Evolutionary conservation across 805 yeast genomes (phyloP).

Genomic region (Monosporozyma solicola): DNA sequence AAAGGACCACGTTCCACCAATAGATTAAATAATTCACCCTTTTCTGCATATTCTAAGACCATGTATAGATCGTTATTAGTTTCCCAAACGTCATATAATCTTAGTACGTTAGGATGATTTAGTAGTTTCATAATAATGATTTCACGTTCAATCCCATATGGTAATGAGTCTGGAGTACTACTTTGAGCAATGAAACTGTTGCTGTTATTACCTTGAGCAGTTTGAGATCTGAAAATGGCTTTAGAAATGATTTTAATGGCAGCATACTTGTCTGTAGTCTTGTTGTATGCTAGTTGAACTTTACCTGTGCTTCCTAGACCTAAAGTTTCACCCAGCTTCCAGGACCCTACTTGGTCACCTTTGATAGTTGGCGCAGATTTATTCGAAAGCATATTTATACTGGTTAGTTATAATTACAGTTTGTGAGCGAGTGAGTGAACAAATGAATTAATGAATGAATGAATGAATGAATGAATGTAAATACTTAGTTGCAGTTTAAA

Average conservation of each 20-base stretch:
- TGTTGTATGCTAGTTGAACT: constrained; percentile 84
- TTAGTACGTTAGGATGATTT: constrained; percentile 69
- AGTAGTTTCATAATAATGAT: constrained; percentile 77
- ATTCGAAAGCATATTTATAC: constrained; percentile 4
- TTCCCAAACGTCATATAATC: constrained; percentile 81
- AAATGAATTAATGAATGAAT: not conserved
- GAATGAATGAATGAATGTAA: not conserved
- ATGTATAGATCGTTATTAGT: constrained; percentile 73
- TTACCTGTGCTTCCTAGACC: constrained; percentile 97
- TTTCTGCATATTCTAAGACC: constrained; percentile 91
- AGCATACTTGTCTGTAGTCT: constrained; percentile 77
- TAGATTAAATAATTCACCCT: constrained; percentile 92
- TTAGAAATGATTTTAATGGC: constrained; percentile 96
- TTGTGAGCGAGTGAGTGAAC: no score
- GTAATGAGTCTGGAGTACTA: constrained; percentile 46
- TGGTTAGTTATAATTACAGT: not conserved
- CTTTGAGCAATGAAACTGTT: constrained; percentile 13
- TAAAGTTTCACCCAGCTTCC: constrained; percentile 90
- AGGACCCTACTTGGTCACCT: constrained; percentile 66
- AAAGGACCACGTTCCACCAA: constrained; percentile 81
- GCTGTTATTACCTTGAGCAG: constrained; percentile 21
- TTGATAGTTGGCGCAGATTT: constrained; percentile 24
- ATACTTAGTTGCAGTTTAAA: not conserved
- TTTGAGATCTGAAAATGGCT: constrained; percentile 39
- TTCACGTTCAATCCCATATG: constrained; percentile 81